A percentile compares a stretch with the other conserved stretches of the same genome.
Evolutionary conservation across 78 protist species (phyloP).

Genomic region (Dictyostelium discoideum): DNA sequence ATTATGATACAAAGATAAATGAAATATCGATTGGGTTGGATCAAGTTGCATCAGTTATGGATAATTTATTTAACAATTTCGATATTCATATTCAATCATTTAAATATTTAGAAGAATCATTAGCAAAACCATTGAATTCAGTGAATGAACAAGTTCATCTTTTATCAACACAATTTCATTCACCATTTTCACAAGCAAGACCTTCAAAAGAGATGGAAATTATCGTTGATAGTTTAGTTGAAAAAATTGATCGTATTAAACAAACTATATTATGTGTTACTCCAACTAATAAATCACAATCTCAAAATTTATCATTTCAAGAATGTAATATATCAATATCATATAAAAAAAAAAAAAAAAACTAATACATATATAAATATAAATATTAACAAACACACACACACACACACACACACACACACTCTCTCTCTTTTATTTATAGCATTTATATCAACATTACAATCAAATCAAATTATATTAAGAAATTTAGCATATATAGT

Average conservation of each 20-base stretch:
- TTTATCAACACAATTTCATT: constrained; percentile 26
- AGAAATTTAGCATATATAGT: constrained; percentile 33
- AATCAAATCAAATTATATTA: constrained; percentile 57
- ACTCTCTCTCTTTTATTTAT: not conserved
- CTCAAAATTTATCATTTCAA: constrained; percentile 40
- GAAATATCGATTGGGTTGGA: constrained; percentile 17
- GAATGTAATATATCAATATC: constrained; percentile 18
- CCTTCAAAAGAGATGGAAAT: constrained; percentile 69
- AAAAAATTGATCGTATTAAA: constrained; percentile 36
- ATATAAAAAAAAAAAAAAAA: too few relatives aligned
- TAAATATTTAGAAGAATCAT: constrained; percentile 11
- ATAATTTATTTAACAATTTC: constrained; percentile 43
- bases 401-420: not conserved
- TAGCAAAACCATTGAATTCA: constrained; percentile 47
- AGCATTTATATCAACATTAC: constrained; percentile 70
- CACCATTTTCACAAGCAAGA: constrained; percentile 35
- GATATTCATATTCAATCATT: constrained; percentile 66
- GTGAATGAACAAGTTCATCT: constrained; percentile 39
- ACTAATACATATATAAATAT: not conserved
- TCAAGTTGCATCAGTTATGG: constrained; percentile 51
- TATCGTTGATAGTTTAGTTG: constrained; percentile 29
- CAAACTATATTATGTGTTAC: constrained; percentile 25
- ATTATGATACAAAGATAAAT: constrained; percentile 4
- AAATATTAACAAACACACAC: not conserved
- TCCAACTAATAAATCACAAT: constrained; percentile 17